phyloP scores from a whole-genome alignment of 805 yeast genomes.

The Cyberlindnera galapagoensis region DNA sequence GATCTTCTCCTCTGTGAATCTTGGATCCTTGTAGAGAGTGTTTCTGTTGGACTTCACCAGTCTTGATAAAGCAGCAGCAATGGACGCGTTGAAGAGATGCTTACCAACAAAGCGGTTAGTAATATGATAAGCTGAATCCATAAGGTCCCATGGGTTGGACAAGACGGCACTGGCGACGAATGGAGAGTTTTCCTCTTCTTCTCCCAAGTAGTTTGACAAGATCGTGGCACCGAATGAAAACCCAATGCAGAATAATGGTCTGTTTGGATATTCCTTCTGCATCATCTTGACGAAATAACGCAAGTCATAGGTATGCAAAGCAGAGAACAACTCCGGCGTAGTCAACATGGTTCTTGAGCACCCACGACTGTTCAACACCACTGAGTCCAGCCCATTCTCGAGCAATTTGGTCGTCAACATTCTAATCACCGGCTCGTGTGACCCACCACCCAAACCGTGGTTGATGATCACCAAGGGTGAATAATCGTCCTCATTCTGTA shows the following conservation, averaged over 20 bases:
- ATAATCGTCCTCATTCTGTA: slow-evolving; percentile 25
- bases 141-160: slow-evolving; percentile 71
- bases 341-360: slow-evolving; percentile 71
- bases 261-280: slow-evolving; percentile 46
- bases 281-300: slow-evolving; percentile 50
- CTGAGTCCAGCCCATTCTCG: slow-evolving; percentile 45
- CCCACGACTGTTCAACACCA: slow-evolving; percentile 64
- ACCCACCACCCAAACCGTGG: slow-evolving; percentile 79
- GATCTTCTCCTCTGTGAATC: slow-evolving; percentile 28
- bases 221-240: slow-evolving; percentile 70
- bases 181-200: slow-evolving; percentile 47
- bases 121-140: slow-evolving; percentile 44
- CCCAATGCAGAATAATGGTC: slow-evolving; percentile 61
- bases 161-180: slow-evolving; percentile 53
- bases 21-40: slow-evolving; percentile 26
- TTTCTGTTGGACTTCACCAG: slow-evolving; percentile 38
- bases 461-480: slow-evolving; percentile 55
- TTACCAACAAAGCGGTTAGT: slow-evolving; percentile 32
- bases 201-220: slow-evolving; percentile 62
- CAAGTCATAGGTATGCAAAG: slow-evolving; percentile 63
- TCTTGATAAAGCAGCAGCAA: slow-evolving; percentile 35
- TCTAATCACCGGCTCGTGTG: slow-evolving; percentile 67
- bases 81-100: slow-evolving; percentile 34
- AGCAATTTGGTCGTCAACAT: slow-evolving; percentile 42
- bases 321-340: slow-evolving; percentile 61